A percentile compares a stretch with the other conserved stretches of the same genome.
Evolutionary conservation across 805 yeast genomes (phyloP).

Genomic region (Metschnikowia vanudenii): DNA sequence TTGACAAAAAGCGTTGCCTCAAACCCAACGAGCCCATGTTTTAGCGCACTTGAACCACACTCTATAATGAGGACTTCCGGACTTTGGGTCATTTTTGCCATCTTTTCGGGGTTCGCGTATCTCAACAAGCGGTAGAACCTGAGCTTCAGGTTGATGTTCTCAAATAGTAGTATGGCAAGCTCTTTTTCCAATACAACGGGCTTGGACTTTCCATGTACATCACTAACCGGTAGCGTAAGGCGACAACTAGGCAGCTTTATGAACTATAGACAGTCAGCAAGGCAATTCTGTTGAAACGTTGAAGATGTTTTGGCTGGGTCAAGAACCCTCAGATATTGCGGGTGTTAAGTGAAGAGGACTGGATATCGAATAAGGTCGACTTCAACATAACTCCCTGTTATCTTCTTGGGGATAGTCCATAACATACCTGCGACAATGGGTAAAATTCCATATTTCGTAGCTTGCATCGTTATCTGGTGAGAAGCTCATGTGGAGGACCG

Average conservation of each 20-base stretch:
- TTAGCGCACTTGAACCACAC: conserved; percentile 9
- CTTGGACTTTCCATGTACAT: background rate
- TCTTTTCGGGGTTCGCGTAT: background rate
- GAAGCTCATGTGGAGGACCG: no score
- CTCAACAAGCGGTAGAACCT: conserved; percentile 11
- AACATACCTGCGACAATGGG: conserved; percentile 9
- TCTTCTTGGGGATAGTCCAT: no score
- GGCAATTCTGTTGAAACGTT: no score
- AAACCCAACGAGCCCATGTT: background rate
- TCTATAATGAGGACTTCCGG: conserved; percentile 6
- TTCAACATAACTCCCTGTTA: background rate
- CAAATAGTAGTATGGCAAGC: conserved; percentile 14
- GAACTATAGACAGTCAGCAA: conserved; percentile 11
- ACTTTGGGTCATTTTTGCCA: background rate
- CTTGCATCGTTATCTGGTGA: background rate
- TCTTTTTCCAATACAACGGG: conserved; percentile 8
- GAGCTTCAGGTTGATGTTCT: conserved; percentile 11
- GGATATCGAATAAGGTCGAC: no score
- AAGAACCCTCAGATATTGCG: no score
- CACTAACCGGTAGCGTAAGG: conserved; percentile 4
- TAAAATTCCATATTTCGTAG: conserved; percentile 1
- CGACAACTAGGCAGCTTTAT: conserved; percentile 1
- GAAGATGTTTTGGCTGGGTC: no score
- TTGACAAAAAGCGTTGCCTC: background rate
- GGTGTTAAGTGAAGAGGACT: no score